These are phyloP conservation scores for Climacium dendroides DNA, from an alignment of 225 moss, liverwort and hornwort species.

Conservation along the genomic window DNA sequence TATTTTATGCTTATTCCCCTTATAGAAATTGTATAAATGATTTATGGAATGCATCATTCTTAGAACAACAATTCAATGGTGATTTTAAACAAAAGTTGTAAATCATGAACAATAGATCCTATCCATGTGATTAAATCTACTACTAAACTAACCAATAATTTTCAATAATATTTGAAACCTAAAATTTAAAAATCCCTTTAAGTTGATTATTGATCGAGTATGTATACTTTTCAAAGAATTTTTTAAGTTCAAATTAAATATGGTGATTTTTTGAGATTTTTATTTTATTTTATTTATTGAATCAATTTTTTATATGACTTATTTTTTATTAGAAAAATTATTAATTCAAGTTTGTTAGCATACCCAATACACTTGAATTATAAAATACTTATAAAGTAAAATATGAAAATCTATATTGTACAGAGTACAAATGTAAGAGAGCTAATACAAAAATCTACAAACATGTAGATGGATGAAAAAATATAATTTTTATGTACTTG, in stretches of 20 bases:
- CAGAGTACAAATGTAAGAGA: not conserved
- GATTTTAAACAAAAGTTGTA: not conserved
- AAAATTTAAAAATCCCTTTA: too few species aligned
- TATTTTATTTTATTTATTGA: not conserved
- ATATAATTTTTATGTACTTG: not conserved
- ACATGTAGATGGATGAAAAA: not conserved
- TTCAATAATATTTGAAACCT: not conserved
- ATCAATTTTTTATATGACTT: fast-evolving
- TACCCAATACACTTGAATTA: not conserved
- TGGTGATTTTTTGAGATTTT: not conserved
- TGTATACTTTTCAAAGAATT: not conserved
- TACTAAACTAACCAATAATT: not conserved
- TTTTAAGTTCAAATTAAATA: not conserved
- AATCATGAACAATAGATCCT: not conserved
- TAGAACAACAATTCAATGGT: not conserved
- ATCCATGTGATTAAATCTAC: too few species aligned
- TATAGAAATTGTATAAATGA: not conserved
- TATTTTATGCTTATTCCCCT: too few species aligned
- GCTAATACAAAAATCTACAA: not conserved
- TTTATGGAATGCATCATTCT: not conserved
- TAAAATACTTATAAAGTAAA: not conserved
- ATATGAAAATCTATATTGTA: not conserved
- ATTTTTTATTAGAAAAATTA: not conserved
- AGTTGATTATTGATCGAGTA: not conserved
- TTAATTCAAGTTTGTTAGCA: too few species aligned